Base-by-base conservation (phyloP, 2,329 filamentous ascomycete species). In the Ceratocystiopsis sp. region DNA sequence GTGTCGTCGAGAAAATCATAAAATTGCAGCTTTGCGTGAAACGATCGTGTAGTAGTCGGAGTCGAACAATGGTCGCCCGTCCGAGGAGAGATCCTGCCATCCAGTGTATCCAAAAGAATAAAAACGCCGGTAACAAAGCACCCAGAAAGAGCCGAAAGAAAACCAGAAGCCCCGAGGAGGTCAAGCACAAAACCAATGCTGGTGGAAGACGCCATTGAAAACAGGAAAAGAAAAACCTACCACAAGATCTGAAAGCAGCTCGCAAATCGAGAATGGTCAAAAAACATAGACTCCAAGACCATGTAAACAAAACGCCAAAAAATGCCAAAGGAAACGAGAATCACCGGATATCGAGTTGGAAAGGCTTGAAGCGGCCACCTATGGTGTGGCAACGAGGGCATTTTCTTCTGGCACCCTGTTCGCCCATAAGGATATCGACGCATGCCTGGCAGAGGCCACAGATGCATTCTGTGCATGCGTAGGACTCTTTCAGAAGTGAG, bases 381-480 rank as follows among this genome's bases (percentile, higher is more conserved):
- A 87, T 79, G 35, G 79, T 84, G 44, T 78, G 79, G 57, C 84
- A 91, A 50, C 78, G 71, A 45, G 84, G 83, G 62, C 84, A 91
- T 57, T 82, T 83, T 54, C 80, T 73, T 48, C 80, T 65, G 13
- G 81, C 80, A 41, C 80, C 77, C 57, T 85, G 80, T 57, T 85
- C 81, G 52, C 73, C 74, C 61, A 84, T 78, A 44, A 89, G 67
- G 33, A 84, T 75, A 54, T 86, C 80, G 45, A 95, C 85, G 54
- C 89, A 96, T 46, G 85, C 77, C 49, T 80, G 76, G 60, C 91
- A 96, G 41, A 96, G 72, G 15, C 87, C 89, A 57, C 85, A 93
- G 49, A 96, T 93, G 59, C 91, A 96, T 60, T 95, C 87, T 1
- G 87, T 94, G 59, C 89, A 96, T 18, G 89, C 89, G 56, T 86